Percentiles rank a stretch among this genome's conserved stretches.
Conservation (phyloP, 352 stramenopile species). For the Phytophthora palmivora region DNA sequence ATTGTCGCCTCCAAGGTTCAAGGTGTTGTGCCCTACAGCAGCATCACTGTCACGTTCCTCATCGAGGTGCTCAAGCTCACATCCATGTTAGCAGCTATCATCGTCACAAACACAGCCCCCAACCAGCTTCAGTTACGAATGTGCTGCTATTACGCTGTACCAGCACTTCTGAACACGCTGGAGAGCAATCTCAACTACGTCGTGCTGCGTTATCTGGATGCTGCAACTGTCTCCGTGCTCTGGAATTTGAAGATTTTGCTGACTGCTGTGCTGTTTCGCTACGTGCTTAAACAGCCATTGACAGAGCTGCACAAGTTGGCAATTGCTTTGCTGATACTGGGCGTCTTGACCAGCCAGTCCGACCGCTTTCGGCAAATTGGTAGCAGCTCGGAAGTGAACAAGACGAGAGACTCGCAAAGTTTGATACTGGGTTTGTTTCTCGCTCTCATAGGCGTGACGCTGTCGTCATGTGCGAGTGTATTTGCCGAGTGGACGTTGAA, state of each 20-base stretch:
- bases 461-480: conserved; percentile 88
- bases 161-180: conserved; percentile 78
- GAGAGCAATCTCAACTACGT: conserved; percentile 91
- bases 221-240: conserved; percentile 83
- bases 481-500: conserved; percentile 89
- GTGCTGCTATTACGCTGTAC: conserved; percentile 71
- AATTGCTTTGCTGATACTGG: conserved; percentile 78
- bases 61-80: conserved; percentile 83
- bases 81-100: conserved; percentile 48
- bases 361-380: conserved; percentile 36
- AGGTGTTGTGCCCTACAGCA: conserved; percentile 80
- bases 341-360: conserved; percentile 84
- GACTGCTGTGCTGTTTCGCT: conserved; percentile 82
- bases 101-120: conserved; percentile 37
- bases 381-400: background rate
- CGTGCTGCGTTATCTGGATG: conserved; percentile 84
- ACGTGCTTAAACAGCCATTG: conserved; percentile 73
- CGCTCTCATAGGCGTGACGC: conserved; percentile 68
- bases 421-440: conserved; percentile 58
- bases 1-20: conserved; percentile 86
- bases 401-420: conserved; percentile 11
- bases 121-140: conserved; percentile 44
- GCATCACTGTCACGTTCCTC: conserved; percentile 86
- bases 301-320: conserved; percentile 78
- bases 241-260: conserved; percentile 92